A percentile compares a stretch with the other conserved stretches of the same genome.
These are phyloP conservation scores for Codiaeum variegatum DNA, from an alignment of 441 rosid species.

Conservation along the genomic window DNA sequence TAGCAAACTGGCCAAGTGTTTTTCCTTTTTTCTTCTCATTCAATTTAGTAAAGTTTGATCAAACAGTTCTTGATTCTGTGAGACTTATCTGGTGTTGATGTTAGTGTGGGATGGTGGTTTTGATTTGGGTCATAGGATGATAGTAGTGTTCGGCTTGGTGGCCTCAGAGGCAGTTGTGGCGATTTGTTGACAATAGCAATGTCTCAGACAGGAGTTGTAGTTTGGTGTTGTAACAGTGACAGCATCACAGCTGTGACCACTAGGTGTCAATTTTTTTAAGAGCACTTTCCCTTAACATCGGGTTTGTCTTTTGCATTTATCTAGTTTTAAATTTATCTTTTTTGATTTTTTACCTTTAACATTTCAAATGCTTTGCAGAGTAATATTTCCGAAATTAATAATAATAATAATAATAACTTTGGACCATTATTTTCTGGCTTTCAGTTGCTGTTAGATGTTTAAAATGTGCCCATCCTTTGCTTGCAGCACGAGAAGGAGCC, in stretches of 20 bases:
- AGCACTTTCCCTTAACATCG: background rate
- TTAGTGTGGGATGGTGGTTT: background rate
- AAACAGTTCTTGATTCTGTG: background rate
- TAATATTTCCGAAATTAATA: too few relatives aligned
- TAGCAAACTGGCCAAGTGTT: background rate
- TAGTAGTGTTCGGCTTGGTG: too few relatives aligned
- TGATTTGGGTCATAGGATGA: background rate
- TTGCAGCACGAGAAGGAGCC: slow-evolving; percentile 22
- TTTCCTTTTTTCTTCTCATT: background rate
- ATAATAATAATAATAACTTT: background rate
- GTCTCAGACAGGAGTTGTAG: background rate
- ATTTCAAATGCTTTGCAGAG: background rate
- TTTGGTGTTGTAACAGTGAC: background rate
- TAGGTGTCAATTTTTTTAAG: background rate
- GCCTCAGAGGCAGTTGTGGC: background rate
- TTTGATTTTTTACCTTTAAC: too few relatives aligned
- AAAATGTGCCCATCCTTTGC: background rate
- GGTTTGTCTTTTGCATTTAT: background rate
- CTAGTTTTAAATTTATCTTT: background rate
- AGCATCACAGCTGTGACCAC: background rate
- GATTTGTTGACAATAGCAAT: background rate
- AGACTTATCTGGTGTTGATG: background rate
- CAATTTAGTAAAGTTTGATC: background rate
- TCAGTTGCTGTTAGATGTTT: background rate
- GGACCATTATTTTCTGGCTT: too few relatives aligned